Conservation (phyloP, 83 land plant genomes). For the Larix sibirica region DNA sequence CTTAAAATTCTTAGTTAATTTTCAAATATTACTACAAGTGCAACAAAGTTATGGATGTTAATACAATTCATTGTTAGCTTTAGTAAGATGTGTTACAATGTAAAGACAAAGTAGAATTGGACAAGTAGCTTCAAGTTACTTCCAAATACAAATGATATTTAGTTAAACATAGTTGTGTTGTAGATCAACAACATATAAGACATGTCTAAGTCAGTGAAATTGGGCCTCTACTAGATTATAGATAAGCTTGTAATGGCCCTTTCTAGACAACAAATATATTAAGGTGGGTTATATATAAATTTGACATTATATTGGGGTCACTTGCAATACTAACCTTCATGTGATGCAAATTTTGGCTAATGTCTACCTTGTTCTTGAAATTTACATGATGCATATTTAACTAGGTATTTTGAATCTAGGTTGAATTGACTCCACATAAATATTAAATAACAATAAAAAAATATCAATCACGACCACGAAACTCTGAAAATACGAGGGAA, state of each 20-base stretch:
- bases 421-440: not conserved
- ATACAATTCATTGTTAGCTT: too few species aligned
- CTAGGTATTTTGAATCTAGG: not conserved
- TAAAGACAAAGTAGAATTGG: too few species aligned
- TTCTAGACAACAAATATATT: not conserved
- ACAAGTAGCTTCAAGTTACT: too few species aligned
- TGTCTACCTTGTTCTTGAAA: not conserved
- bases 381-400: not conserved
- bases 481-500: not conserved
- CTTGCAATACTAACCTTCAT: not conserved
- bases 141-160: too few species aligned
- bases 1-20: too few species aligned
- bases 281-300: not conserved
- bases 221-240: not conserved
- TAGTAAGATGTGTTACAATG: too few species aligned
- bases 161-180: too few species aligned
- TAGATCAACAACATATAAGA: too few species aligned
- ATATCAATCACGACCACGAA: not conserved
- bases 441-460: not conserved
- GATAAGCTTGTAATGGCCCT: not conserved
- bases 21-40: too few species aligned
- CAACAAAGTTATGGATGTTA: too few species aligned
- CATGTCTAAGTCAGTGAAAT: not conserved
- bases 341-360: not conserved
- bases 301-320: not conserved